phyloP scores from a whole-genome alignment of 2,329 filamentous ascomycete species.

The Botrytis deweyae region DNA sequence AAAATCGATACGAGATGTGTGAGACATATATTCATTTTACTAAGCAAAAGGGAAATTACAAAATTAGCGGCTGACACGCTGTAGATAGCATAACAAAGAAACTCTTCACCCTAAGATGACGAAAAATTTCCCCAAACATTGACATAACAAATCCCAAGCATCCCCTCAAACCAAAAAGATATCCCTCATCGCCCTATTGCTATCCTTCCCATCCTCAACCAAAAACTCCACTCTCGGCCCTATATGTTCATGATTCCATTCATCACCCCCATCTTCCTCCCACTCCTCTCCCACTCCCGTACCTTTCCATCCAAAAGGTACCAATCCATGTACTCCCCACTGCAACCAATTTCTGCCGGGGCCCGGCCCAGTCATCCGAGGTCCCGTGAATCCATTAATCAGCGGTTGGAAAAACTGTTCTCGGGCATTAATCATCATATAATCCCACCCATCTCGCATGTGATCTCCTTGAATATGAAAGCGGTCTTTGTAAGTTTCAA shows the following conservation, averaged over 20 bases:
- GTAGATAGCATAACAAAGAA: accelerated
- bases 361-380: not conserved
- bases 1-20: not conserved
- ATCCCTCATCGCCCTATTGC: not conserved
- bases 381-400: not conserved
- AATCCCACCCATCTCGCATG: not conserved
- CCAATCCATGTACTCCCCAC: not conserved
- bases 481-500: not conserved
- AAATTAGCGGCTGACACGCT: not conserved
- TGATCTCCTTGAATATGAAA: not conserved
- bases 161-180: not conserved
- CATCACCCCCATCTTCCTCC: not conserved
- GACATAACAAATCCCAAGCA: not conserved
- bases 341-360: not conserved
- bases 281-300: not conserved
- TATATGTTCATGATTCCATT: not conserved
- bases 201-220: not conserved
- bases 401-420: not conserved
- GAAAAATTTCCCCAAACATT: not conserved
- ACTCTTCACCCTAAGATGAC: accelerated
- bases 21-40: too few species aligned
- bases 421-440: not conserved
- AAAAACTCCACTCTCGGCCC: not conserved
- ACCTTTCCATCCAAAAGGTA: not conserved
- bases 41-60: not conserved